These are phyloP conservation scores for Xylariales sp. DNA, from an alignment of 2,329 filamentous ascomycete species.

Conservation along the genomic window DNA sequence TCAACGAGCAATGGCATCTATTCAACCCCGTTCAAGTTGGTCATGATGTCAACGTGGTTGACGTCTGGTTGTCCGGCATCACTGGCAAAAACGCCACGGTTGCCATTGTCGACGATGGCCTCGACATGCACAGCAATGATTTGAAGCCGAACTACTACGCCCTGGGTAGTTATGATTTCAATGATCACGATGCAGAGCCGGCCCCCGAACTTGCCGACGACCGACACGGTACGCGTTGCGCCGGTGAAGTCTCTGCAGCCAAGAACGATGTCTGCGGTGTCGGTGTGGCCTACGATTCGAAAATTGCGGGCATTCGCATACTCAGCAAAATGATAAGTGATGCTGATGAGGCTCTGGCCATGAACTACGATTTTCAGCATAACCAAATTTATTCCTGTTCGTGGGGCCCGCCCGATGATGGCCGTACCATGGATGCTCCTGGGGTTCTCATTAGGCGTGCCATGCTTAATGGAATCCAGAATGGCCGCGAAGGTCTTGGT, in stretches of 20 bases:
- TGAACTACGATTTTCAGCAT: constrained; percentile 87
- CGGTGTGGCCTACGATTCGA: constrained; percentile 91
- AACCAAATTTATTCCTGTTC: constrained; percentile 99
- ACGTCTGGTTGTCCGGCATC: constrained; percentile 83
- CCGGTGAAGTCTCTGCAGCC: constrained; percentile 89
- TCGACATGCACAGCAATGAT: constrained; percentile 94
- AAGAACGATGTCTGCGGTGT: constrained; percentile 90
- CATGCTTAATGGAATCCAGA: constrained; percentile 88
- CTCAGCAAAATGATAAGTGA: constrained; percentile 87
- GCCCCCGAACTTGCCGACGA: constrained; percentile 81
- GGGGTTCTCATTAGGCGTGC: constrained; percentile 83
- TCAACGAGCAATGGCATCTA: constrained; percentile 92
- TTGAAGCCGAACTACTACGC: constrained; percentile 92
- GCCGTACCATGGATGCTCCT: constrained; percentile 88
- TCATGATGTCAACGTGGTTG: constrained; percentile 95
- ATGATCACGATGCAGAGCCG: constrained; percentile 75
- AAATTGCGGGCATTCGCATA: constrained; percentile 87
- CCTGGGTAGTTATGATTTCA: constrained; percentile 92
- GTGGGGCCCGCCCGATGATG: constrained; percentile 95
- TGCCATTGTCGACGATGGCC: constrained; percentile 90
- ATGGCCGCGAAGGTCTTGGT: constrained; percentile 76
- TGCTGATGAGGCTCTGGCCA: constrained; percentile 83
- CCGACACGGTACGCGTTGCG: constrained; percentile 87
- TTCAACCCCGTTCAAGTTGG: constrained; percentile 76
- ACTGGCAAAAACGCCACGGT: constrained; percentile 87